Evolutionary conservation across 345 rosid species (phyloP).

Genomic region (Excoecaria agallocha): DNA sequence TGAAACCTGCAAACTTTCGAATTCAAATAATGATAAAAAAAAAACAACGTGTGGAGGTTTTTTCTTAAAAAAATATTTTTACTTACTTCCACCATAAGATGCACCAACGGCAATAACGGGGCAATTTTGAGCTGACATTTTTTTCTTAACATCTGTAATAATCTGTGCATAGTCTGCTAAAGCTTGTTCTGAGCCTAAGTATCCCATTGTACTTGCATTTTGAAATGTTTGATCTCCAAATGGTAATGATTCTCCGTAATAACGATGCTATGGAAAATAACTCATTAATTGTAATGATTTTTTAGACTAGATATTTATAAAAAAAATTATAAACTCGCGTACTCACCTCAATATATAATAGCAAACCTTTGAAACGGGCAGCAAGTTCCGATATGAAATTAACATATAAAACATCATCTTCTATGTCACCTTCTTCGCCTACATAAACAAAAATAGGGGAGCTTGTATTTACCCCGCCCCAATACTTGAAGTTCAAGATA

Average conservation of each 20-base stretch:
- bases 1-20: neutral
- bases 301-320: too few species aligned
- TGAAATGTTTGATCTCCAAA: conserved; percentile 6
- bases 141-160: neutral
- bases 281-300: neutral
- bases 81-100: conserved; percentile 12
- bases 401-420: neutral
- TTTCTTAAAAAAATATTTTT: neutral
- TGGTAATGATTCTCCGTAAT: conserved; percentile 11
- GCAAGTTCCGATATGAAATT: neutral
- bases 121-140: neutral
- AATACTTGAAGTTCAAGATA: neutral
- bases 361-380: conserved; percentile 1
- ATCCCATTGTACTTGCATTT: neutral
- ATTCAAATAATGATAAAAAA: neutral
- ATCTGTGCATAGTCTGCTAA: conserved; percentile 12
- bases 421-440: neutral
- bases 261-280: conserved; percentile 4
- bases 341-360: neutral
- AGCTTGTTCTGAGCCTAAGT: conserved; percentile 13
- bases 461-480: neutral
- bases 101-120: conserved; percentile 15
- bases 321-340: too few species aligned
- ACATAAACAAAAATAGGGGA: neutral
- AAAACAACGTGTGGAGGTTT: neutral